Evolutionary conservation across 306 rosid species (phyloP), one percentile per base, ranked within the genome.

Genomic region (Quercus gilva): DNA sequence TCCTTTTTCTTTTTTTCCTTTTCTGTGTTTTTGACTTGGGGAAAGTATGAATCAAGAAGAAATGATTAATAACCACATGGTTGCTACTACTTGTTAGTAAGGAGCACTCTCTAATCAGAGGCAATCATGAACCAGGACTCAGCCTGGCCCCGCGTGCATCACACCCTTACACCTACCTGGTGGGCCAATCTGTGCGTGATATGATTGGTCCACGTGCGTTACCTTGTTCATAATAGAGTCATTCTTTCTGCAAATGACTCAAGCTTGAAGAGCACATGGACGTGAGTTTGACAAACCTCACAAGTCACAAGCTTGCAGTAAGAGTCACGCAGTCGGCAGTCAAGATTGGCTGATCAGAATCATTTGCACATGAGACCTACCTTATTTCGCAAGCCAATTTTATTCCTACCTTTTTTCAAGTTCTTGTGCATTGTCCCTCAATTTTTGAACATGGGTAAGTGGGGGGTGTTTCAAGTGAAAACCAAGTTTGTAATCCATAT

Each of bases 211-310:
- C 76, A 76, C 80, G 70, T 18, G 51, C 74, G 6, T 9, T 59
- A 60, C 28, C 43, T 10, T 2, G 53, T 64, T 56, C 71, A 65
- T 10, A 49, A 13, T 28, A 6, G 19, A 25, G 17, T 2, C 19
- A 10, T 49, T 25, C 5, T 60, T 41, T 41, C 45, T 25, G 7
- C 17, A 4, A 60, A 61, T 31, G 37, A 25, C 4, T 26, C 58
- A 56, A 41, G 29, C 26, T 78, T 79, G 80, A 84, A 73, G 55
- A 79, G 90, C 90, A 82, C 90, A 84, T 87, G 90, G 79, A 26
- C 2, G 45, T 41, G 69, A 41, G 73, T 67, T 72, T 76, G 55
- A 72, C 72, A 41, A 78, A 59, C 35, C 31, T 51, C 35, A 71
- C 59, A 12, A 21, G 13, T 52, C 49, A 71, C 41, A 23, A 23